Evolutionary conservation across 2,329 filamentous ascomycete genomes (phyloP), one percentile per base, ranked within the genome.

Genomic region (Fusarium floridanum): DNA sequence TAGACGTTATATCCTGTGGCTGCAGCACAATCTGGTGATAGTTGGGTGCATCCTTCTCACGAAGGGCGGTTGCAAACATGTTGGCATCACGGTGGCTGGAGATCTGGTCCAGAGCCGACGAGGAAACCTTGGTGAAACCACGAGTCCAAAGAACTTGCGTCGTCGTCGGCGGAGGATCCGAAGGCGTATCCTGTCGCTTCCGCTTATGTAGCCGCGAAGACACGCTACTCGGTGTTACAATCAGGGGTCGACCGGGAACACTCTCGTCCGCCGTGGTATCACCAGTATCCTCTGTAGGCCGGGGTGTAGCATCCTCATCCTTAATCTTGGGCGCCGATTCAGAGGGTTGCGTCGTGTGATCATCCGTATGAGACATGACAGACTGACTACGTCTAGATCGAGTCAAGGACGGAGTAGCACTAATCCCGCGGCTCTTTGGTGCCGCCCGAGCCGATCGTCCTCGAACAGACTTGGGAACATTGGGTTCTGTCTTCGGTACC

Each of bases 1-100:
- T 95, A 3, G 90, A 91, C 74, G 94, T 95, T 57, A 96, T 88
- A 79, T 95, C 93, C 79, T 94, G 92, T 0, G 94, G 92, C 59
- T 92, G 91, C 64, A 93, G 87, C 45, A 96, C 92, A 62, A 95
- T 89, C 72, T 91, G 90, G 71, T 89, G 90, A 79, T 96, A 96
- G 6, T 93, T 93, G 0, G 93, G 93, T 0, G 93, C 94, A 77
- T 94, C 92, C 41, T 89, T 89, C 74, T 95, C 92, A 12, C 93
- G 92, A 59, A 96, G 88, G 2, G 92, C 91, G 64, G 92, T 91
- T 32, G 92, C 91, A 79, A 96, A 96, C 83, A 94, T 94, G 75
- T 94, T 94, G 55, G 93, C 94, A 76, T 93, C 90, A 37, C 93
- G 92, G 80, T 95, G 93, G 63, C 91, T 93, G 27, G 91, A 90